Percentiles rank a stretch among this genome's conserved stretches.
These are phyloP conservation scores for Curvularia verruculosa DNA, from an alignment of 2,329 filamentous ascomycete species.

Conservation along the genomic window DNA sequence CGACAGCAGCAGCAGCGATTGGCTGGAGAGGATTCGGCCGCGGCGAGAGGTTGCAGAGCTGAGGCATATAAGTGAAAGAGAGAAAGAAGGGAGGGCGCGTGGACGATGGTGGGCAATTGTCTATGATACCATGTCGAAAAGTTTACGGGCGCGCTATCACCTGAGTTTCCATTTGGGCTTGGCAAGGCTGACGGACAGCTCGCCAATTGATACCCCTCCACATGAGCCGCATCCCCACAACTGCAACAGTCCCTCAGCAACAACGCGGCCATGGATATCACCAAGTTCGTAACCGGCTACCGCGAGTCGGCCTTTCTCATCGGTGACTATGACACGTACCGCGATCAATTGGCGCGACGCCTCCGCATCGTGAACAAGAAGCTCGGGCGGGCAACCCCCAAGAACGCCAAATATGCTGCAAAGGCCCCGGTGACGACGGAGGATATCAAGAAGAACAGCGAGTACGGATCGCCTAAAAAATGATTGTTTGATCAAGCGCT, in stretches of 20 bases:
- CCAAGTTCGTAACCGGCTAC: constrained; percentile 77
- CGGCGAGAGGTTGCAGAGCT: constrained; percentile 11
- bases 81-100: constrained; percentile 16
- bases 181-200: constrained; percentile 18
- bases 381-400: constrained; percentile 81
- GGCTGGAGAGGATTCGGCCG: not conserved
- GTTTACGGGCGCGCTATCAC: constrained; percentile 30
- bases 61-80: constrained; percentile 2
- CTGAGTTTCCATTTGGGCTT: constrained; percentile 21
- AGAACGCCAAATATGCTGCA: constrained; percentile 81
- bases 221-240: constrained; percentile 17
- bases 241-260: constrained; percentile 8
- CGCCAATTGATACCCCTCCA: constrained; percentile 31
- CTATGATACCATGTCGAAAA: constrained; percentile 32
- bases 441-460: constrained; percentile 74
- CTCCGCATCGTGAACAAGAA: constrained; percentile 84
- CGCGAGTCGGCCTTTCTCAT: constrained; percentile 84
- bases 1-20: not conserved
- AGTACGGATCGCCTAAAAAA: constrained; percentile 60
- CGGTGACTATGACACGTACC: constrained; percentile 87
- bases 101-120: constrained; percentile 19
- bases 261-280: constrained; percentile 77
- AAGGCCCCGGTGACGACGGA: constrained; percentile 74
- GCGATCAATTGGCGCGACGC: constrained; percentile 77
- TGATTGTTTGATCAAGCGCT: not conserved